Conservation (phyloP, 1,139 yeast species). For the Wickerhamomyces sp. region DNA sequence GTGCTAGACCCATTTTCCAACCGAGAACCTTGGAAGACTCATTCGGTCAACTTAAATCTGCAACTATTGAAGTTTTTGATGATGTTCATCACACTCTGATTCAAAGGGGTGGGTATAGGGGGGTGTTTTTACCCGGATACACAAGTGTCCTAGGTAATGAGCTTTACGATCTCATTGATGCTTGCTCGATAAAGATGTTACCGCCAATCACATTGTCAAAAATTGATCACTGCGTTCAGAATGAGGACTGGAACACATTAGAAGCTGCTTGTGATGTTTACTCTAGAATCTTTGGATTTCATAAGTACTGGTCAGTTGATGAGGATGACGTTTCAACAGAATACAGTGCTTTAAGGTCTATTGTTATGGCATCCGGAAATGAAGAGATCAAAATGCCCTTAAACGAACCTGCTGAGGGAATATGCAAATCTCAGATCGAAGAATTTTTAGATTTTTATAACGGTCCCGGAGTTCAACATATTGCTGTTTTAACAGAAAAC, state of each 20-base stretch:
- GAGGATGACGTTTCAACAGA: conserved; percentile 67
- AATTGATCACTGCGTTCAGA: conserved; percentile 80
- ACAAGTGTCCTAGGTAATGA: conserved; percentile 13
- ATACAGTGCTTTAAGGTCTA: conserved; percentile 63
- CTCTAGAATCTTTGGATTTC: conserved; percentile 63
- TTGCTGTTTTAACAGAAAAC: conserved; percentile 61
- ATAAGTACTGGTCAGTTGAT: conserved; percentile 79
- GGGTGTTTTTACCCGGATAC: conserved; percentile 58
- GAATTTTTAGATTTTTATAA: conserved; percentile 71
- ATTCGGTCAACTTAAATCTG: conserved; percentile 46
- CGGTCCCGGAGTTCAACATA: conserved; percentile 82
- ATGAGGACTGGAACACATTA: conserved; percentile 69
- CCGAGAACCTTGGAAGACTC: conserved; percentile 43
- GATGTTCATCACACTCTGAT: conserved; percentile 70
- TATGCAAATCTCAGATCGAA: conserved; percentile 69
- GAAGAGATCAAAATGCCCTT: conserved; percentile 73
- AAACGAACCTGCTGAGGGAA: conserved; percentile 74
- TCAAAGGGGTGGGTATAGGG: conserved; percentile 38
- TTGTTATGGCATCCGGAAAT: conserved; percentile 70
- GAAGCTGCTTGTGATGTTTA: conserved; percentile 52
- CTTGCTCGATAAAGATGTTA: conserved; percentile 17
- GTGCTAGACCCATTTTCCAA: conserved; percentile 44
- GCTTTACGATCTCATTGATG: conserved; percentile 13
- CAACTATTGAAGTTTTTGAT: conserved; percentile 54
- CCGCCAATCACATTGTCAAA: conserved; percentile 35